These are phyloP conservation scores for Lentinus brumalis DNA, from an alignment of 768 basidiomycete species.

Conservation along the genomic window DNA sequence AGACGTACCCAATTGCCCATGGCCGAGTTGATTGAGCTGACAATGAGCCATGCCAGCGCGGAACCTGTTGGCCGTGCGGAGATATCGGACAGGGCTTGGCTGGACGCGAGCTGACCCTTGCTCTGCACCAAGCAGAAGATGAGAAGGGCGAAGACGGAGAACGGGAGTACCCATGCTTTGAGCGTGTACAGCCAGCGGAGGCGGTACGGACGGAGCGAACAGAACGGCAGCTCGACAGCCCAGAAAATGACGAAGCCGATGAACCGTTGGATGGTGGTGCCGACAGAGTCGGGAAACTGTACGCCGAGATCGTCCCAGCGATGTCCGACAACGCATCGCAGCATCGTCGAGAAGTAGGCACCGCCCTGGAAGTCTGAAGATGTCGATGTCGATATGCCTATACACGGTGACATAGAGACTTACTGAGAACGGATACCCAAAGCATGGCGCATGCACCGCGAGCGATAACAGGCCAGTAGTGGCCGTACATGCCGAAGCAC, in stretches of 20 bases:
- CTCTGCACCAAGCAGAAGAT: slow-evolving; percentile 24
- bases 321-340: slow-evolving; percentile 20
- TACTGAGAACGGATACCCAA: slow-evolving; percentile 23
- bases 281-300: slow-evolving; percentile 16
- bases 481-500: slow-evolving; percentile 24
- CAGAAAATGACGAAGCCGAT: slow-evolving; percentile 23
- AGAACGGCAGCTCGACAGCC: slow-evolving; percentile 21
- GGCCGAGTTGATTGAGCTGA: slow-evolving; percentile 21
- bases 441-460: slow-evolving; percentile 21
- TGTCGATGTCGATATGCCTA: neutral
- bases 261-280: slow-evolving; percentile 21
- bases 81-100: slow-evolving; percentile 2
- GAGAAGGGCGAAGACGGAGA: slow-evolving; percentile 19
- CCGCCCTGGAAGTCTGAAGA: slow-evolving; percentile 21
- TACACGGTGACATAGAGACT: neutral
- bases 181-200: slow-evolving; percentile 22
- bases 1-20: slow-evolving; percentile 24
- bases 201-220: slow-evolving; percentile 17
- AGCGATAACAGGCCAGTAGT: slow-evolving; percentile 22
- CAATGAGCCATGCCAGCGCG: slow-evolving; percentile 16
- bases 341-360: slow-evolving; percentile 18
- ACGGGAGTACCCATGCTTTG: slow-evolving; percentile 22
- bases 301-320: slow-evolving; percentile 17
- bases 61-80: slow-evolving; percentile 14
- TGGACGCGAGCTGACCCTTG: slow-evolving; percentile 11